phyloP scores from a whole-genome alignment of 257 asterid genomes.

The Solanum tarijense region DNA sequence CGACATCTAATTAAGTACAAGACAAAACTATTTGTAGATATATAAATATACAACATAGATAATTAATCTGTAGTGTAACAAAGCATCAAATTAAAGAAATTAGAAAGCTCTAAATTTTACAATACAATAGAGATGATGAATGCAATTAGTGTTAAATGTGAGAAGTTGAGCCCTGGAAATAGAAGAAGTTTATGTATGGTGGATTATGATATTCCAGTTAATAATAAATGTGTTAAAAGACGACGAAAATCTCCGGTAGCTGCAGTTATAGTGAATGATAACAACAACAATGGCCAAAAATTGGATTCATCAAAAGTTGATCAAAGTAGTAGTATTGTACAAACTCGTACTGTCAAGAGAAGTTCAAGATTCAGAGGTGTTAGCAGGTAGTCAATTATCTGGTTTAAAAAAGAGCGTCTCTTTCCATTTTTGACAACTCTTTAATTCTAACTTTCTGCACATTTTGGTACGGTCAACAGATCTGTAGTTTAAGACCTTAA shows the following conservation, averaged over 20 bases:
- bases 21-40: background rate
- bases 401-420: background rate
- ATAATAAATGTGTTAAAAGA: constrained; percentile 32
- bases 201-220: constrained; percentile 15
- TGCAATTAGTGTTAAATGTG: constrained; percentile 6
- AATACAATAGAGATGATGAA: constrained; percentile 22
- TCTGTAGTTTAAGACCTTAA: background rate
- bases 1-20: background rate
- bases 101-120: background rate
- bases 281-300: constrained; percentile 1
- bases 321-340: background rate
- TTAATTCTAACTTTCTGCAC: background rate
- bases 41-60: background rate
- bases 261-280: background rate
- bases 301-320: constrained; percentile 10
- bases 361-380: constrained; percentile 80
- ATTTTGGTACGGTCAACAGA: background rate
- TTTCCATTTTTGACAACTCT: background rate
- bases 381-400: constrained; percentile 6
- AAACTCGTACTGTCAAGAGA: constrained; percentile 31
- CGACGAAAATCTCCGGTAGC: constrained; percentile 38
- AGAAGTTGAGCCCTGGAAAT: constrained; percentile 1
- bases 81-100: background rate
- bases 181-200: constrained; percentile 12
- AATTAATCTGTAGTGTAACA: background rate